These are phyloP conservation scores for Solanum hybrid DNA, from an alignment of 305 asterid genomes.

Conservation along the genomic window DNA sequence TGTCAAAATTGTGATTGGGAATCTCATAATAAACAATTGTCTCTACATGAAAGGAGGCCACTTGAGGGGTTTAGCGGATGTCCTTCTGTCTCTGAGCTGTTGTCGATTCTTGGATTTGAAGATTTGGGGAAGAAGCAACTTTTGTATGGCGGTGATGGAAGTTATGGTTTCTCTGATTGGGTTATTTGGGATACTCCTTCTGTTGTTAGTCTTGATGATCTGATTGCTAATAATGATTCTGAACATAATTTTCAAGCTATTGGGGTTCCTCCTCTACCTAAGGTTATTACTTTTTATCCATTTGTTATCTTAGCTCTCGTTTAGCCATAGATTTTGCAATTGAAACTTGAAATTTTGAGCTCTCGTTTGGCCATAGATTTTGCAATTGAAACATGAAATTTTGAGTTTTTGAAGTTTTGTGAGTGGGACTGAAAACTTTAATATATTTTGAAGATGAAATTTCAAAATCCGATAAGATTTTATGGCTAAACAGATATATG, in stretches of 20 bases:
- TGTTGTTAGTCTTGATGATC: conserved; percentile 63
- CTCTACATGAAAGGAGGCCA: conserved; percentile 68
- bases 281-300: conserved; percentile 33
- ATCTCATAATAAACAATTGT: conserved; percentile 24
- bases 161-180: conserved; percentile 37
- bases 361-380: too few relatives aligned
- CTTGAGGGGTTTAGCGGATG: conserved; percentile 73
- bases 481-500: not conserved
- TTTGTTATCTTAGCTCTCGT: not conserved
- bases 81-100: conserved; percentile 52
- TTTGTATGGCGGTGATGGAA: not conserved
- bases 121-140: conserved; percentile 50
- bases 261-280: conserved; percentile 92
- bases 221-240: conserved; percentile 43
- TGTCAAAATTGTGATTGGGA: conserved; percentile 99
- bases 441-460: not conserved
- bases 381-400: not conserved
- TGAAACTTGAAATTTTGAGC: not conserved
- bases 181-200: conserved; percentile 85
- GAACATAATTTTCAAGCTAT: conserved; percentile 61
- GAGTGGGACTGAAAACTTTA: not conserved
- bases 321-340: not conserved
- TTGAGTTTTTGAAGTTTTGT: not conserved
- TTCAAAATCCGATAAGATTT: not conserved
- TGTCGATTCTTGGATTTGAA: conserved; percentile 61